Conservation (phyloP, 2,329 filamentous ascomycete species). For the Monosporascus sp. region DNA sequence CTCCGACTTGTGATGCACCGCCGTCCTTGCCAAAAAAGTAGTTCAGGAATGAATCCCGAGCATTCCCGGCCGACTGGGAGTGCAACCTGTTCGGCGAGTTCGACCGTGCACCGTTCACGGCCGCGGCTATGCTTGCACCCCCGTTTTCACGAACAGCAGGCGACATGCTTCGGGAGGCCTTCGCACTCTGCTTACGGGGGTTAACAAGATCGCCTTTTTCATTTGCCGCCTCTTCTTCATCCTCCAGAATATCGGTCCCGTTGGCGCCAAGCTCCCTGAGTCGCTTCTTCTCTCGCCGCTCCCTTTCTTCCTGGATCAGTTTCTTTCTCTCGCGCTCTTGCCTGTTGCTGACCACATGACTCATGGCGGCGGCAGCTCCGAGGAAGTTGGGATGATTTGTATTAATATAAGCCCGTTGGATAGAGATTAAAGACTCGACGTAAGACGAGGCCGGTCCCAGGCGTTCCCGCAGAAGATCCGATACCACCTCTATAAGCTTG, state of each 20-base stretch:
- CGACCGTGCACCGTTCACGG: slow-evolving; percentile 62
- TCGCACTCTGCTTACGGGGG: slow-evolving; percentile 55
- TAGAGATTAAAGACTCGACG: slow-evolving; percentile 94
- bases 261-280: slow-evolving; percentile 81
- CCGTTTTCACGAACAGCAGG: slow-evolving; percentile 71
- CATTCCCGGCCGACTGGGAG: slow-evolving; percentile 53
- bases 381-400: slow-evolving; percentile 99
- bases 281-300: slow-evolving; percentile 77
- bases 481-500: slow-evolving; percentile 97
- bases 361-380: slow-evolving; percentile 94
- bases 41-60: slow-evolving; percentile 89
- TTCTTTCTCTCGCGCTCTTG: slow-evolving; percentile 88
- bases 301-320: slow-evolving; percentile 74
- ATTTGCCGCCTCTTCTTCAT: slow-evolving; percentile 54
- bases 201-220: slow-evolving; percentile 54
- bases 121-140: slow-evolving; percentile 52
- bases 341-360: slow-evolving; percentile 88
- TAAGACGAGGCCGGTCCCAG: slow-evolving; percentile 85
- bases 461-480: slow-evolving; percentile 86
- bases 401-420: slow-evolving; percentile 98
- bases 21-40: slow-evolving; percentile 99
- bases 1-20: slow-evolving; percentile 41
- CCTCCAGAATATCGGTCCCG: slow-evolving; percentile 64
- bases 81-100: slow-evolving; percentile 60
- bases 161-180: slow-evolving; percentile 72